Conservation (phyloP, 2,329 filamentous ascomycete species). For the Fusarium chuoi region DNA sequence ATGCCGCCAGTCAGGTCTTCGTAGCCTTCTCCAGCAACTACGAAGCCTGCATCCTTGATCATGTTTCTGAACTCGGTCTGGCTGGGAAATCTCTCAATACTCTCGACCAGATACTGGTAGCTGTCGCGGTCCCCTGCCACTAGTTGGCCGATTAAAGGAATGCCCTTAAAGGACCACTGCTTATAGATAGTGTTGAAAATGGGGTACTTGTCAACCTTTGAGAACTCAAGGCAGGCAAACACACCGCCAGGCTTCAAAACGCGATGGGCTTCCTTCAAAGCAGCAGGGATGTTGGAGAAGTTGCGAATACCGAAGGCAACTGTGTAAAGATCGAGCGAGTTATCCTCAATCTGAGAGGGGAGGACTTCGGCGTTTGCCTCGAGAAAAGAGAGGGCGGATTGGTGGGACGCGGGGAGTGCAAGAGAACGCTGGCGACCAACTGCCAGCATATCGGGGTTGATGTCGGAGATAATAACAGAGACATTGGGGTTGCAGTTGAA, state of each 20-base stretch:
- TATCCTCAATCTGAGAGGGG: slow-evolving; percentile 67
- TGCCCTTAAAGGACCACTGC: slow-evolving; percentile 93
- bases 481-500: slow-evolving; percentile 80
- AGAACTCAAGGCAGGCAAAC: slow-evolving; percentile 97
- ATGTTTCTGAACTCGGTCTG: slow-evolving; percentile 86
- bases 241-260: slow-evolving; percentile 94
- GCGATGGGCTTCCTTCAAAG: slow-evolving; percentile 83
- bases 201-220: slow-evolving; percentile 78
- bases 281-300: slow-evolving; percentile 90
- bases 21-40: slow-evolving; percentile 83
- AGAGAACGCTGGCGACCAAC: slow-evolving; percentile 85
- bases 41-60: slow-evolving; percentile 86
- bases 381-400: slow-evolving; percentile 75
- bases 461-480: slow-evolving; percentile 91
- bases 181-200: slow-evolving; percentile 90
- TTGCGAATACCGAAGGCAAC: slow-evolving; percentile 98
- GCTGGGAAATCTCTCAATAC: slow-evolving; percentile 90
- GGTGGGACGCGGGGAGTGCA: slow-evolving; percentile 63
- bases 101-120: slow-evolving; percentile 98
- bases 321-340: slow-evolving; percentile 92
- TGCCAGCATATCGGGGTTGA: slow-evolving; percentile 93
- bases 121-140: slow-evolving; percentile 94
- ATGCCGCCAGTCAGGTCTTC: slow-evolving; percentile 93
- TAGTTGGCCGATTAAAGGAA: slow-evolving; percentile 93
- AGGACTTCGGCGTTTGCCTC: slow-evolving; percentile 91